Evolutionary conservation across 108 stramenopile genomes (phyloP), one percentile per base, ranked within the genome.

Genomic region (Schizochytrium sp.): DNA sequence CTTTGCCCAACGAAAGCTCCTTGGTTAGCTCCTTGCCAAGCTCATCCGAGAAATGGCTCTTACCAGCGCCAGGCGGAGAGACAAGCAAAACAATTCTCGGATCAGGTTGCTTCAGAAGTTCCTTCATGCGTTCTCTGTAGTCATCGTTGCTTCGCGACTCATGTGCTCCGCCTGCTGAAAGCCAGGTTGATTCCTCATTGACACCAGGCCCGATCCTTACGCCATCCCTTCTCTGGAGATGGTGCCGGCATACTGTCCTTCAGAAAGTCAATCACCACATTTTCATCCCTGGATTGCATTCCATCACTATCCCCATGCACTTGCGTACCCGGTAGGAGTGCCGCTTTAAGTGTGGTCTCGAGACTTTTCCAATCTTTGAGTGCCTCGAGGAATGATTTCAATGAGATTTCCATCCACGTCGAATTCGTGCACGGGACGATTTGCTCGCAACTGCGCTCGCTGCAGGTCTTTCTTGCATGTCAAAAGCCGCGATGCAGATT

Each of bases 21-120:
- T 83, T 83, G 1, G 8, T 83, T 4, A 83, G 73, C 19, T 83
- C 13, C 73, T 83, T 83, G 73, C 73, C 73, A 55, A 83, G 73
- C 73, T 83, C 73, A n/a, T 83, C 73, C 13, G 73, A 83, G 19
- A 83, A 83, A 28, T 83, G 73, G 46, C 73, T 83, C n/a, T 83
- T 83, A 4, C 73, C 73, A 7, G 73, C 73, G 5, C 73, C 73
- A 17, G 73, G 73, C 49, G 73, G 73, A 0, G 13, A 19, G 13
- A 83, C 73, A 55, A 83, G 73, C 53, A 83, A 28, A 0, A 83
- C 73, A 28, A 28, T 83, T 7, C 4, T 28, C 50, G 73, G 73
- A 2, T 83, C 53, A 15, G 73, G 13, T 28, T 83, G 5, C 0
- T 2, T 28, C 73, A 83, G 2, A 28, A 19, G 73, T 0, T 0